Conservation (phyloP, 2,329 filamentous ascomycete genomes). For the Alternaria novae-zelandiae region DNA sequence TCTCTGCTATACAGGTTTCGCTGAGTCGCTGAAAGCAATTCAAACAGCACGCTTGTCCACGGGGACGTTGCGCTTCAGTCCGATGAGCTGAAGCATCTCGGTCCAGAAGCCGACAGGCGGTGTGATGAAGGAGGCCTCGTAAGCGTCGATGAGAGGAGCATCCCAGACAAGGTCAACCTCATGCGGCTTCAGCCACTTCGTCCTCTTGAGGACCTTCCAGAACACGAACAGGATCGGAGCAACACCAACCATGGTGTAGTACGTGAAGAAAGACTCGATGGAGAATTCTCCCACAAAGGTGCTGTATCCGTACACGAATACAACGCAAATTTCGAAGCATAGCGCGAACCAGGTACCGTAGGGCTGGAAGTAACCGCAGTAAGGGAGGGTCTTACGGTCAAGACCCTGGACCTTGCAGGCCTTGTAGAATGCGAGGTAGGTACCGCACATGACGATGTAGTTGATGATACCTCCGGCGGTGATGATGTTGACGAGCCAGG, state of each 20-base stretch:
- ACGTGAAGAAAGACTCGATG: constrained; percentile 59
- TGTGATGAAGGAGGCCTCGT: constrained; percentile 51
- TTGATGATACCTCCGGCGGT: constrained; percentile 69
- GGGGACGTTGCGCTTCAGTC: constrained; percentile 37
- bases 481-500: constrained; percentile 74
- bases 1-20: neutral
- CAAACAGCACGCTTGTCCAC: constrained; percentile 39
- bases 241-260: constrained; percentile 61
- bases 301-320: constrained; percentile 62
- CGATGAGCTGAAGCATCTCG: constrained; percentile 45
- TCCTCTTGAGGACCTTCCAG: constrained; percentile 70
- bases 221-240: constrained; percentile 60
- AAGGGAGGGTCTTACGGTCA: constrained; percentile 57
- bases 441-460: constrained; percentile 60
- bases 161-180: constrained; percentile 58
- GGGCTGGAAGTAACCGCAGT: constrained; percentile 55
- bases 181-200: constrained; percentile 56
- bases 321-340: constrained; percentile 56
- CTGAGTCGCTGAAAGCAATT: neutral
- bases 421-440: constrained; percentile 65
- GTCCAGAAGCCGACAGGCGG: constrained; percentile 48
- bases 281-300: constrained; percentile 57
- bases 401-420: constrained; percentile 59
- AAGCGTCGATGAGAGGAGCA: constrained; percentile 48
- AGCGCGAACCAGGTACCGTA: constrained; percentile 60